phyloP scores from a whole-genome alignment of 306 rosid species.

The Corylus heterophylla region DNA sequence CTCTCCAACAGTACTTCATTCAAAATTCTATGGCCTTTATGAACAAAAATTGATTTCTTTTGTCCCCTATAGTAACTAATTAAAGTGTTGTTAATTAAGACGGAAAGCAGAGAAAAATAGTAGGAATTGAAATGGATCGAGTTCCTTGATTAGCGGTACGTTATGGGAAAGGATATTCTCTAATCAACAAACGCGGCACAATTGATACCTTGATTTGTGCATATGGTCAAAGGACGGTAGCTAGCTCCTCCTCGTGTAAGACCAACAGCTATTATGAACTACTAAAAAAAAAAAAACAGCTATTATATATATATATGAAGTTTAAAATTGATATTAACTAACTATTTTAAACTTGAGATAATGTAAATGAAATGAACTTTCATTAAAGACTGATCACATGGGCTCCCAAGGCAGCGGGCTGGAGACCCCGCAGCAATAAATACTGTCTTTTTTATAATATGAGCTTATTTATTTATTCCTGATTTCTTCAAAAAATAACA shows the following conservation, averaged over 20 bases:
- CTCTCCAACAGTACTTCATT: too few species aligned
- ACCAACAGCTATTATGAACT: not conserved
- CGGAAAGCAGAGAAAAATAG: not conserved
- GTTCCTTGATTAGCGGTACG: not conserved
- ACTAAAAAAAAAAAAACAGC: too few species aligned
- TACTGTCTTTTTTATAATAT: not conserved
- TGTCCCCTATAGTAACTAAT: too few species aligned
- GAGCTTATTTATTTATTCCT: too few species aligned
- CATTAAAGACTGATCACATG: not conserved
- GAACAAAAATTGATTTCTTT: too few species aligned
- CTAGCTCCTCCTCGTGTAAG: not conserved
- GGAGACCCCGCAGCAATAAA: not conserved
- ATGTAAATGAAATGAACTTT: not conserved
- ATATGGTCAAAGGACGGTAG: not conserved
- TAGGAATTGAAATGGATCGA: not conserved
- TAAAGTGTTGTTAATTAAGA: too few species aligned
- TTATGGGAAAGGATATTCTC: not conserved
- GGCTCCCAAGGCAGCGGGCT: not conserved
- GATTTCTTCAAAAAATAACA: too few species aligned
- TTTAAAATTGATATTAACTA: not conserved
- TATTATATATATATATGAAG: too few species aligned
- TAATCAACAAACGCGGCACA: not conserved
- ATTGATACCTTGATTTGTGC: not conserved
- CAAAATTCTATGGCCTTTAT: too few species aligned
- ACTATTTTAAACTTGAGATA: not conserved